Evolutionary conservation across 148 eudicot species (phyloP), one percentile per base, ranked within the genome.

Genomic region (Rheum nobile): DNA sequence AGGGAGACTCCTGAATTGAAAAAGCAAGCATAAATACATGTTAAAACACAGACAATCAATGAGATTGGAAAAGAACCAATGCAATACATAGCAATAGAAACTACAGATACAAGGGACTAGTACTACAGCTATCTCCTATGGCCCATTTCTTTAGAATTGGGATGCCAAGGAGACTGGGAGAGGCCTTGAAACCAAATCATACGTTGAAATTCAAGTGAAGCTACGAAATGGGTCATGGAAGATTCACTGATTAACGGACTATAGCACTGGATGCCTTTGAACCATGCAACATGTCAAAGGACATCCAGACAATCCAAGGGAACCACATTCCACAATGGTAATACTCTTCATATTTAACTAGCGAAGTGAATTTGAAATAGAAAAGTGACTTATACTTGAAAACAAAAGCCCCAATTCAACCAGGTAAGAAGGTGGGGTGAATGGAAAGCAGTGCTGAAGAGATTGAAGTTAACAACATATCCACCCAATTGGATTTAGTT

Each of bases 1-100:
- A 87, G 1, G 99, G 99, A 16, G 99, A 95, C 32, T 95, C 96
- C 99, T 95, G 90, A 79, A 81, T 26, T 17, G 2, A 57, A 12
- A 34, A 65, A 65, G 17, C 67, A 59, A 9, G 67, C 26, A 59
- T 7, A 17, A 65, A 34, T 4, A 65, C 22, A 65, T 16, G 41
- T 65, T 65, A 31, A 34, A 29, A 65, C 41, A 65, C 22, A 59
- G 13, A 61, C 65, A 55, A 28, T 13, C 8, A 61, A 28, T 61
- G 24, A 12, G 19, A 13, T 61, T 61, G 37, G 26, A 61, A 61
- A 28, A 4, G 1, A 1, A 9, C 13, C 61, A 54, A 54, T 21
- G 29, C 61, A 54, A 22, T 10, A 8, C 0, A 28, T 14, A 28
- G 67, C 67, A 28, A 26, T 1, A 61, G 17, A 6, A 61, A 4